phyloP scores from a whole-genome alignment of 257 asterid species.

The Apocynum venetum region DNA sequence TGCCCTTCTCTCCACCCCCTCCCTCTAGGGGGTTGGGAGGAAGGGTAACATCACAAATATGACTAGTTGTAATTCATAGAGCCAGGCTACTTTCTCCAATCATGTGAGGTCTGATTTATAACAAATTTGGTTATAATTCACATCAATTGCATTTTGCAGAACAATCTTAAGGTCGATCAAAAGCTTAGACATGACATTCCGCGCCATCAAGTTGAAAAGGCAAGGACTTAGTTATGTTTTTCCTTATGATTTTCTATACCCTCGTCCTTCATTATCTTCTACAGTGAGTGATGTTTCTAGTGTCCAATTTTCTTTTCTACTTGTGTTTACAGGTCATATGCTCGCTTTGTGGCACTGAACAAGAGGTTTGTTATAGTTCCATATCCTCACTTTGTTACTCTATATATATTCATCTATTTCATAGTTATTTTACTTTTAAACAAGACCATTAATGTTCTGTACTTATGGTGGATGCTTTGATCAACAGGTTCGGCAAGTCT shows the following conservation, averaged over 20 bases:
- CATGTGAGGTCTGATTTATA: background rate
- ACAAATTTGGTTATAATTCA: background rate
- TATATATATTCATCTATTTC: background rate
- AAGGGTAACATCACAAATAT: too few relatives aligned
- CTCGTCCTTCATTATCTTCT: background rate
- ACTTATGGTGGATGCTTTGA: background rate
- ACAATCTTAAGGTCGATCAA: slow-evolving; percentile 46
- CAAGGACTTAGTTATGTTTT: slow-evolving; percentile 15
- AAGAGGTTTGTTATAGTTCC: slow-evolving; percentile 52
- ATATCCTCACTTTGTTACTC: background rate
- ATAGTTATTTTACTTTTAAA: background rate
- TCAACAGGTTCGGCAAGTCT: slow-evolving; percentile 63
- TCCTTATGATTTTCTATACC: background rate
- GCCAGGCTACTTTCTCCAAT: background rate
- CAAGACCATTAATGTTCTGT: background rate
- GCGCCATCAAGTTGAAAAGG: slow-evolving; percentile 72
- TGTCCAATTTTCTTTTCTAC: slow-evolving; percentile 10
- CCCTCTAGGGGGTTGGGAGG: too few relatives aligned
- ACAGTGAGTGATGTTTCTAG: background rate
- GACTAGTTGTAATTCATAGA: too few relatives aligned
- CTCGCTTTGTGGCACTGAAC: slow-evolving; percentile 80
- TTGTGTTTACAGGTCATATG: slow-evolving; percentile 59
- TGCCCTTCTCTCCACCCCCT: too few relatives aligned
- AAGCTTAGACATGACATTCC: slow-evolving; percentile 76
- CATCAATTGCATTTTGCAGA: slow-evolving; percentile 31